Percentiles rank a stretch among this genome's conserved stretches.
These are phyloP conservation scores for Uromyces viciae-fabae DNA, from an alignment of 1,284 basidiomycete species.

Conservation along the genomic window DNA sequence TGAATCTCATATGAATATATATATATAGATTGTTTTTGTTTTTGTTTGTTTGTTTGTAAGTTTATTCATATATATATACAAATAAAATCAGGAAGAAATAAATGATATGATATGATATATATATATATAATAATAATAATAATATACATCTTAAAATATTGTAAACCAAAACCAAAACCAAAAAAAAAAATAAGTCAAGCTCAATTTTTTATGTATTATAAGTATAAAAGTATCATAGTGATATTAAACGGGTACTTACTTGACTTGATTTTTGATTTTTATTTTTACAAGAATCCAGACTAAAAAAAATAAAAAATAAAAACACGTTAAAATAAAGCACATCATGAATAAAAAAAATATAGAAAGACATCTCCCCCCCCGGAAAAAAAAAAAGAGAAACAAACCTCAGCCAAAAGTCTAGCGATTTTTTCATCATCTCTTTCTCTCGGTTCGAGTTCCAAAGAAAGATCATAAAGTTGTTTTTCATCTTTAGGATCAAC, in stretches of 20 bases:
- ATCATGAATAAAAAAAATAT: neutral
- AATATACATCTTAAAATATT: neutral
- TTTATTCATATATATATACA: neutral
- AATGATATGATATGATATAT: neutral
- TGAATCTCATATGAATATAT: neutral
- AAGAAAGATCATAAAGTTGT: conserved; percentile 69
- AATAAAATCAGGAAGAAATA: neutral
- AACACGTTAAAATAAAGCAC: neutral
- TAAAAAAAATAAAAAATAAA: neutral
- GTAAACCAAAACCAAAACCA: too few species aligned
- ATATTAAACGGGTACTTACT: neutral
- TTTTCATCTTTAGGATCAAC: conserved; percentile 59
- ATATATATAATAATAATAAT: neutral
- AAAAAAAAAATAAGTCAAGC: too few species aligned
- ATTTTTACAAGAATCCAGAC: neutral
- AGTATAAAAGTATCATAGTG: neutral
- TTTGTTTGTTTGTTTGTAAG: neutral
- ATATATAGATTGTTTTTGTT: too few species aligned
- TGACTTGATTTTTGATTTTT: neutral
- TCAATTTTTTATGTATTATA: too few species aligned
- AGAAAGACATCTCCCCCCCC: too few species aligned
- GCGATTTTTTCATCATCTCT: conserved; percentile 91
- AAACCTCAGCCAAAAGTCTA: conserved; percentile 48
- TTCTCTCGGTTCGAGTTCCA: conserved; percentile 84
- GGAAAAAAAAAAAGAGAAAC: neutral